phyloP scores from a whole-genome alignment of 2,329 filamentous ascomycete species.

The Onygena corvina region DNA sequence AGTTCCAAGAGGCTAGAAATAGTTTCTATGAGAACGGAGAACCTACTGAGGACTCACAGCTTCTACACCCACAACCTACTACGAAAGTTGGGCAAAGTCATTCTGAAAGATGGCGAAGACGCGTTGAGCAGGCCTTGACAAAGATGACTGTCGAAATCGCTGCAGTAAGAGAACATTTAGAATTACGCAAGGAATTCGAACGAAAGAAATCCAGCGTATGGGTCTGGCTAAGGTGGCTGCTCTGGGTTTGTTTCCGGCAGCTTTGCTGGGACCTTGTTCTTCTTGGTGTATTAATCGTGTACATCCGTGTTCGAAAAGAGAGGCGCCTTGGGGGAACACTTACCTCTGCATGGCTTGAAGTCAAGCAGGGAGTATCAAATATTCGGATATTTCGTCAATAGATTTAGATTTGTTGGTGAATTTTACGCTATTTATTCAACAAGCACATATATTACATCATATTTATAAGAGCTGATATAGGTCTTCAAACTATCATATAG shows the following conservation, averaged over 20 bases:
- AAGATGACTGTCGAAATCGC: slow-evolving; percentile 88
- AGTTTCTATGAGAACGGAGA: slow-evolving; percentile 25
- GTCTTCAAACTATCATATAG: background rate
- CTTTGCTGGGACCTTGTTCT: slow-evolving; percentile 56
- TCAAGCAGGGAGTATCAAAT: slow-evolving; percentile 25
- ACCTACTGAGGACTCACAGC: slow-evolving; percentile 34
- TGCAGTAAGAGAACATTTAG: slow-evolving; percentile 80
- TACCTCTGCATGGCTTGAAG: slow-evolving; percentile 20
- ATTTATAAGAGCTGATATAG: no score
- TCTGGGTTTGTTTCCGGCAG: slow-evolving; percentile 62
- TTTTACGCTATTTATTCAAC: background rate
- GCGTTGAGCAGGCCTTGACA: slow-evolving; percentile 74
- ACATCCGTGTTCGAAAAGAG: slow-evolving; percentile 33
- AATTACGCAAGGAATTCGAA: slow-evolving; percentile 59
- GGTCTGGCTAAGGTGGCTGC: slow-evolving; percentile 58
- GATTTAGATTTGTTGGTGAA: background rate
- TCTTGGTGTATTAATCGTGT: slow-evolving; percentile 32
- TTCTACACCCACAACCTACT: slow-evolving; percentile 11
- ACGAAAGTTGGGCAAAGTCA: slow-evolving; percentile 17
- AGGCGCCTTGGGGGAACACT: slow-evolving; percentile 31
- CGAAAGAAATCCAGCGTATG: slow-evolving; percentile 52
- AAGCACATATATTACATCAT: no score
- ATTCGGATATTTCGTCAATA: slow-evolving; percentile 19
- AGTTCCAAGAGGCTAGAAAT: slow-evolving; percentile 16
- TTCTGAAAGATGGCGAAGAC: slow-evolving; percentile 58